Evolutionary conservation across 805 yeast genomes (phyloP).

Genomic region (Yamadazyma philogaea): DNA sequence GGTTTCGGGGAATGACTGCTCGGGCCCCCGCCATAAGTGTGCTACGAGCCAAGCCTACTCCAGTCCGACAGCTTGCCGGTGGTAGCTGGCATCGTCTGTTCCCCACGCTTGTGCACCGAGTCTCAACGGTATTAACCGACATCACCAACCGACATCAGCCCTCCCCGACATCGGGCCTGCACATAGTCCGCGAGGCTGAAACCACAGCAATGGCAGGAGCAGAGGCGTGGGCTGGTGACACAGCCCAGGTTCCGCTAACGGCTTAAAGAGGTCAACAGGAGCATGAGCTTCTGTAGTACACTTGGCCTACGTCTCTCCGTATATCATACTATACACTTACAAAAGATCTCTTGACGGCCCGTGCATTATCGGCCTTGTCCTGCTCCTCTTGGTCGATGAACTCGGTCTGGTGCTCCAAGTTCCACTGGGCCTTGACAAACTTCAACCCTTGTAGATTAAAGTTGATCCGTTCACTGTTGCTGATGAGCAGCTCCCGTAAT

Average conservation of each 20-base stretch:
- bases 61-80: too few species aligned
- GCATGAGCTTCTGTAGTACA: too few species aligned
- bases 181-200: background rate
- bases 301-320: too few species aligned
- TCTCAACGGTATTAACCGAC: too few species aligned
- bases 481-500: slow-evolving; percentile 54
- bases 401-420: slow-evolving; percentile 65
- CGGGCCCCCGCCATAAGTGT: too few species aligned
- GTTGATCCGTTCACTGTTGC: slow-evolving; percentile 63
- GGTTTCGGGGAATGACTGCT: too few species aligned
- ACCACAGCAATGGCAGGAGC: background rate
- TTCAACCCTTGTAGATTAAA: slow-evolving; percentile 80
- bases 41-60: too few species aligned
- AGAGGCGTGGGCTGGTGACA: background rate
- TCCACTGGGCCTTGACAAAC: slow-evolving; percentile 76
- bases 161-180: background rate
- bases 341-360: slow-evolving; percentile 70
- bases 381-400: slow-evolving; percentile 68
- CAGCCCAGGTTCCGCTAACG: too few species aligned
- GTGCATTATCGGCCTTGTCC: slow-evolving; percentile 48
- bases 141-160: too few species aligned
- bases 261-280: too few species aligned
- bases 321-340: slow-evolving; percentile 42
- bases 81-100: too few species aligned
- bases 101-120: too few species aligned